Evolutionary conservation across 108 stramenopile species (phyloP).

Genomic region (Heterococcus sp.): DNA sequence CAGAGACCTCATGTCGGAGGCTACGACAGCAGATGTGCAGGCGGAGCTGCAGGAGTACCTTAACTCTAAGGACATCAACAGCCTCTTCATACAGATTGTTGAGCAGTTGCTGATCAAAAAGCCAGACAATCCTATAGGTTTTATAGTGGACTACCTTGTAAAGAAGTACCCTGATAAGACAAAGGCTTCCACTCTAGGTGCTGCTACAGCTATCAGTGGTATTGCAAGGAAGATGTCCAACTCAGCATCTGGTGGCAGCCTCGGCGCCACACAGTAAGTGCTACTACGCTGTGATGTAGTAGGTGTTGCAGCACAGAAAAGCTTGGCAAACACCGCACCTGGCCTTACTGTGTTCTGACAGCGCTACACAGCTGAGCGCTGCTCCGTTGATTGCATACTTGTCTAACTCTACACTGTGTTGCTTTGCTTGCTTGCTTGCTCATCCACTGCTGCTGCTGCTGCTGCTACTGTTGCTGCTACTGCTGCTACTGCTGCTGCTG

Average conservation of each 20-base stretch:
- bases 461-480: neutral
- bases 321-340: conserved; percentile 67
- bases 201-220: neutral
- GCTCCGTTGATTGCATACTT: neutral
- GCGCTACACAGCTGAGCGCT: conserved; percentile 4
- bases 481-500: neutral
- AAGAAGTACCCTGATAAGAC: conserved; percentile 72
- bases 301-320: conserved; percentile 70
- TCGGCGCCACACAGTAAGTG: neutral
- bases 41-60: conserved; percentile 60
- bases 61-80: conserved; percentile 62
- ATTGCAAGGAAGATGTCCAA: neutral
- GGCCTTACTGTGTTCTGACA: conserved; percentile 65
- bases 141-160: conserved; percentile 61
- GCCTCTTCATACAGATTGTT: conserved; percentile 59
- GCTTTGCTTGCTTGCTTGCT: neutral
- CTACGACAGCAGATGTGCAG: conserved; percentile 54
- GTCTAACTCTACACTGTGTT: conserved; percentile 7
- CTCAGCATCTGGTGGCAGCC: neutral
- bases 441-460: neutral
- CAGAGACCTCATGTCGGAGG: conserved; percentile 19
- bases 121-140: conserved; percentile 68
- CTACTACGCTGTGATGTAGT: conserved; percentile 57
- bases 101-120: conserved; percentile 63
- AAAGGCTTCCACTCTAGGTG: neutral